These are phyloP conservation scores for Fusarium cyanostomum DNA, from an alignment of 2,329 filamentous ascomycete species.

Conservation along the genomic window DNA sequence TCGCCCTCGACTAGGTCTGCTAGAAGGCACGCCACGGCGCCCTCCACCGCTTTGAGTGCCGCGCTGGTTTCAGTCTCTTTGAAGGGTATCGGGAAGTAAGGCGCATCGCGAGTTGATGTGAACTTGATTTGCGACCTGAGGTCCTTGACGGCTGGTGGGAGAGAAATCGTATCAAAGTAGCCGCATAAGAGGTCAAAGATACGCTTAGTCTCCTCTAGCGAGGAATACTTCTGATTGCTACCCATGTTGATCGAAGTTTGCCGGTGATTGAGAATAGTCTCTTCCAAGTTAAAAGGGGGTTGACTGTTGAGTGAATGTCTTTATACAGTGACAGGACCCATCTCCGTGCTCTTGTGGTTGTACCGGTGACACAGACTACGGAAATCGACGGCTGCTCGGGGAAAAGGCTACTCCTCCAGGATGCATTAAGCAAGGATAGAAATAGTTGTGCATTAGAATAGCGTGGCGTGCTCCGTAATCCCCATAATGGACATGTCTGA, in stretches of 20 bases:
- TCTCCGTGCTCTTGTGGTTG: not conserved
- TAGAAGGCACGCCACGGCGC: constrained; percentile 45
- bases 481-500: no score
- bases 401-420: not conserved
- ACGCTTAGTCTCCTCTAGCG: constrained; percentile 30
- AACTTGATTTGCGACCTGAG: constrained; percentile 45
- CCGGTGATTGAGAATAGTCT: constrained; percentile 1
- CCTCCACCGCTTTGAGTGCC: constrained; percentile 57
- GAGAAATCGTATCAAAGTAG: constrained; percentile 42
- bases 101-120: constrained; percentile 47
- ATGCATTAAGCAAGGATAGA: not conserved
- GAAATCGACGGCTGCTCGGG: constrained; percentile 14
- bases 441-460: no score
- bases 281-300: not conserved
- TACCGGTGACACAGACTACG: not conserved
- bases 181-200: constrained; percentile 33
- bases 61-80: constrained; percentile 57
- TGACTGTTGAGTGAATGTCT: constrained; percentile 13
- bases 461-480: not conserved
- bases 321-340: constrained; percentile 16
- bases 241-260: constrained; percentile 13
- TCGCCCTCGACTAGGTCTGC: constrained; percentile 40
- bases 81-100: constrained; percentile 59
- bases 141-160: constrained; percentile 43
- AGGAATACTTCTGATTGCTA: constrained; percentile 33